phyloP scores from a whole-genome alignment of 352 stramenopile genomes.

The Phytopythium boreale region DNA sequence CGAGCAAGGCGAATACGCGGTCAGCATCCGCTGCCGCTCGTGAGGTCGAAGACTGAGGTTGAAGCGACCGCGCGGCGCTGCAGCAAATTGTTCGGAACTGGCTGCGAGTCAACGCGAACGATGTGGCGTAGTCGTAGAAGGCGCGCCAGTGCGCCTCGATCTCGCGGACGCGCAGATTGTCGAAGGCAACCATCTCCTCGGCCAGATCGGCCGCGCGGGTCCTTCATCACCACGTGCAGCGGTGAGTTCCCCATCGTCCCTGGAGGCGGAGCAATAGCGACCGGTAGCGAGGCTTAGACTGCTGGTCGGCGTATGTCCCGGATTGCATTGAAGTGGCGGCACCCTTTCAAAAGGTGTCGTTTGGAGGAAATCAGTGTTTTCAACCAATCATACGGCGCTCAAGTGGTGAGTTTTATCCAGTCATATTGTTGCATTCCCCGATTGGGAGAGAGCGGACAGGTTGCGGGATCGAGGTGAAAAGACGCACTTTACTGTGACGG shows the following conservation, averaged over 20 bases:
- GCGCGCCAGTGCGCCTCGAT: conserved; percentile 82
- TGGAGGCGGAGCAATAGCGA: not conserved
- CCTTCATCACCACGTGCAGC: conserved; percentile 44
- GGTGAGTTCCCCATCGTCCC: conserved; percentile 57
- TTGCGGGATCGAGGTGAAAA: conserved; percentile 11
- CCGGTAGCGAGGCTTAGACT: not conserved
- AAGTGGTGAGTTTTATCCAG: not conserved
- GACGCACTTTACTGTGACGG: not conserved
- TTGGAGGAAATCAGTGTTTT: conserved; percentile 9
- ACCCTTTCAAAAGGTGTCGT: not conserved
- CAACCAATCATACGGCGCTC: conserved; percentile 11
- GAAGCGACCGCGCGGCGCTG: conserved; percentile 33
- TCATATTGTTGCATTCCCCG: not conserved
- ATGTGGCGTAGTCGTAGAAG: conserved; percentile 79
- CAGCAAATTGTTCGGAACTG: conserved; percentile 68
- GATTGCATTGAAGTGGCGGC: conserved; percentile 3
- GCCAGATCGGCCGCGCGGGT: conserved; percentile 41
- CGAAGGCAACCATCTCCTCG: conserved; percentile 66
- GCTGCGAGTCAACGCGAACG: conserved; percentile 57
- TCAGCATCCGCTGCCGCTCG: conserved; percentile 45
- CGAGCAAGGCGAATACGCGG: conserved; percentile 56
- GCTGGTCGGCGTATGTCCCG: not conserved
- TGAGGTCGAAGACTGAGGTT: conserved; percentile 37
- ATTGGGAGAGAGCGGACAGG: not conserved
- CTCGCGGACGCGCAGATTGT: conserved; percentile 63